Evolutionary conservation across 305 asterid genomes (phyloP), one percentile per base, ranked within the genome.

Genomic region (Fraxinus dipetala): DNA sequence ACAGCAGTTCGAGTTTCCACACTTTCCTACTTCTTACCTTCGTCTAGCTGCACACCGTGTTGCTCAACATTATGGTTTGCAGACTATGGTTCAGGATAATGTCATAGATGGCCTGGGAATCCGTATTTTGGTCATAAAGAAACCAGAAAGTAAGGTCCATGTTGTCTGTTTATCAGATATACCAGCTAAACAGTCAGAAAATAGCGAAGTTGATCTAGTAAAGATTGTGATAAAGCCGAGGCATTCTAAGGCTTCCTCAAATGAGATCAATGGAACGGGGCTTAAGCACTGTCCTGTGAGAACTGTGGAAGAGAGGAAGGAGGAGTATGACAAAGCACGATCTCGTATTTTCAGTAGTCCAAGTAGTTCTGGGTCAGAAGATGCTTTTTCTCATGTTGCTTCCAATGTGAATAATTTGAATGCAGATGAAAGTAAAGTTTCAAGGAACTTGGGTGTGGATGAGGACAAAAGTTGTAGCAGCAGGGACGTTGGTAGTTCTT

Each of bases 41-140:
- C 97, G 99, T 36, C 97, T 94, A 80, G 98, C 97, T 34, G 99
- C 98, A n/a, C 99, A 95, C 85, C 92, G 99, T 79, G 97, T 95
- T 82, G 96, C 98, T 84, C 99, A 95, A 81, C 97, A 94, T 88
- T 94, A 92, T 82, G 95, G 97, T 78, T 82, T 95, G 90, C 97
- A 88, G 88, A 94, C 97, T 65, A 89, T 88, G 91, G 95, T 87
- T 77, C 95, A 83, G 87, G 99, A 94, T 63, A 91, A 84, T 83
- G 86, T 51, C 80, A 84, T 83, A 32, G 97, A 91, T 86, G 98
- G 98, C 65, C 93, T 83, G 84, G 97, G 97, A 76, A 89, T 89
- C 80, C 83, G 85, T 72, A 94, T 95, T 79, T 83, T 94, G 91
- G 97, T 91, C 51, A 84, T 81, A 34, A 94, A 88, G 88, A 91